Conservation (phyloP, 2,329 filamentous ascomycete genomes). For the Ploettnerulaceae sp. region DNA sequence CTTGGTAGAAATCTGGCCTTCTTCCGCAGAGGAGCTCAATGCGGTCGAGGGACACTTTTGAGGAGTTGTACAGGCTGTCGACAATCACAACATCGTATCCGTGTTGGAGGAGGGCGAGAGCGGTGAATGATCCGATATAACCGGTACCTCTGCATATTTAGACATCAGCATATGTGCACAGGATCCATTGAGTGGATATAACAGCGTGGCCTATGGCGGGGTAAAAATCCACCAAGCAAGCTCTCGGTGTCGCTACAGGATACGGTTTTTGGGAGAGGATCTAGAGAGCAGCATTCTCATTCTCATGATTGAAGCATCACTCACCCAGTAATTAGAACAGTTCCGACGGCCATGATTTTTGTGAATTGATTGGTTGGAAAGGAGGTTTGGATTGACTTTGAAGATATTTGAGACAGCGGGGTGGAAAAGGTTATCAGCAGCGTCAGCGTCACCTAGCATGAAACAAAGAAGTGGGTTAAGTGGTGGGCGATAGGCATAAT, state of each 20-base stretch:
- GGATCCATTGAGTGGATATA: background rate
- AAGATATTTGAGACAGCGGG: background rate
- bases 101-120: constrained; percentile 84
- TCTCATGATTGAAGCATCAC: constrained; percentile 33
- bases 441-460: too few species aligned
- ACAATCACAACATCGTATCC: constrained; percentile 96
- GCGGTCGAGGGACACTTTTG: constrained; percentile 82
- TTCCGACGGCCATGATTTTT: constrained; percentile 69
- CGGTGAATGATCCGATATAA: constrained; percentile 98
- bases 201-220: background rate
- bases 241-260: background rate
- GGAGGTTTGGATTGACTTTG: background rate
- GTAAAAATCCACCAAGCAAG: background rate
- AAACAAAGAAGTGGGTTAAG: constrained; percentile 1
- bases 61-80: constrained; percentile 97
- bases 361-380: background rate
- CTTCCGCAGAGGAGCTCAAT: constrained; percentile 92
- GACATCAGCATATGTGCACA: constrained; percentile 25
- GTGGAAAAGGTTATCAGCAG: too few species aligned
- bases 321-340: constrained; percentile 90
- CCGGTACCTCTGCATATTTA: constrained; percentile 72
- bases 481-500: background rate
- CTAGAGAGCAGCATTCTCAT: background rate
- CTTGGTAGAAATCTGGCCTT: constrained; percentile 76
- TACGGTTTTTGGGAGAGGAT: too few species aligned